These are phyloP conservation scores for Fraxinus dipetala DNA, from an alignment of 305 asterid genomes.

Conservation along the genomic window DNA sequence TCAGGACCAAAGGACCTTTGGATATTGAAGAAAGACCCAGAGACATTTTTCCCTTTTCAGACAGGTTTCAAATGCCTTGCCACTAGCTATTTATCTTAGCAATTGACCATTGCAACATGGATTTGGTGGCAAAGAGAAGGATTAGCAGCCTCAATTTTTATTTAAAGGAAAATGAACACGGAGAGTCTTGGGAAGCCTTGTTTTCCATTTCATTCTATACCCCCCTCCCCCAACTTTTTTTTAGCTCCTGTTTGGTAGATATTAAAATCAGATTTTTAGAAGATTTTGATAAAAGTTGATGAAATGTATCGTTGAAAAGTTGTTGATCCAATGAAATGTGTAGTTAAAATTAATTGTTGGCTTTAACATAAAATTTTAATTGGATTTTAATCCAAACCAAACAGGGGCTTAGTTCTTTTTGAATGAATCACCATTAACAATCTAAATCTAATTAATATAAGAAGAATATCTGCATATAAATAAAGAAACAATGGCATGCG, in stretches of 20 bases:
- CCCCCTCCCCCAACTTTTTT: too few species aligned
- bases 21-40: not conserved
- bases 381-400: too few species aligned
- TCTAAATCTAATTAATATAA: not conserved
- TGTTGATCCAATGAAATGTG: too few species aligned
- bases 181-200: not conserved
- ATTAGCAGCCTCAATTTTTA: not conserved
- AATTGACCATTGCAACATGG: not conserved
- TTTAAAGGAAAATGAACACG: not conserved
- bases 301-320: too few species aligned
- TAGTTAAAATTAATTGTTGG: too few species aligned
- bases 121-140: not conserved
- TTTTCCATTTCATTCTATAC: too few species aligned
- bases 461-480: not conserved
- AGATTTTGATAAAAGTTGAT: too few species aligned
- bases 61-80: not conserved
- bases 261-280: too few species aligned
- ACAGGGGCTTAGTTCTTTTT: not conserved
- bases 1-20: not conserved
- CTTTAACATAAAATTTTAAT: too few species aligned
- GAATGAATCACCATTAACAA: not conserved
- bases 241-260: too few species aligned
- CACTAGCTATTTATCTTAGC: not conserved
- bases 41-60: not conserved
- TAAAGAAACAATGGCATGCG: not conserved